Evolutionary conservation across 2,329 filamentous ascomycete species (phyloP).

Genomic region (Trichoderma endophyticum): DNA sequence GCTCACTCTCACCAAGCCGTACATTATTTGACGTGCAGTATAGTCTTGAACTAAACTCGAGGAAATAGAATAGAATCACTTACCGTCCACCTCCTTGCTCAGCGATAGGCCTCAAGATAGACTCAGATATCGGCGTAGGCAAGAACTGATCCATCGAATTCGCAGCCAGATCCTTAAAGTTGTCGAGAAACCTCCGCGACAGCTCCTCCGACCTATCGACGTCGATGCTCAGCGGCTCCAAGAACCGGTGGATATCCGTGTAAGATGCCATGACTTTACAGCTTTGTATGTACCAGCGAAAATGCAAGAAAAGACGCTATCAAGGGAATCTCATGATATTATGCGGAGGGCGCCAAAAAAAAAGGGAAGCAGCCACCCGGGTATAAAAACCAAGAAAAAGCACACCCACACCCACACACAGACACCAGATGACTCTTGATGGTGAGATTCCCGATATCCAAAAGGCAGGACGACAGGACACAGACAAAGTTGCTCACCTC

Average conservation of each 20-base stretch:
- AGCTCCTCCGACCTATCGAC: conserved; percentile 44
- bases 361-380: not conserved
- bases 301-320: conserved; percentile 1
- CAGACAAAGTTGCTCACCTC: not conserved
- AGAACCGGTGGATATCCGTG: conserved; percentile 40
- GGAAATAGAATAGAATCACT: conserved; percentile 28
- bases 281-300: not conserved
- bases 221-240: conserved; percentile 51
- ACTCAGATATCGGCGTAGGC: conserved; percentile 59
- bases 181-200: conserved; percentile 45
- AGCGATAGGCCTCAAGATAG: conserved; percentile 49
- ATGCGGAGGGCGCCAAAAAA: not conserved
- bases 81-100: conserved; percentile 47
- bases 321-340: conserved; percentile 9
- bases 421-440: not conserved
- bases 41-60: not conserved
- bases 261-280: conserved; percentile 25
- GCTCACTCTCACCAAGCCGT: not conserved
- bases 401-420: not conserved
- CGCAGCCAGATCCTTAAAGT: conserved; percentile 50
- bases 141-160: conserved; percentile 56
- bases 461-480: not conserved
- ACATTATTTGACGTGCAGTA: not conserved
- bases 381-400: not conserved
- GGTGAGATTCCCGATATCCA: not conserved